Base-by-base conservation (phyloP, 306 rosid species). In the Dryas drummondii region DNA sequence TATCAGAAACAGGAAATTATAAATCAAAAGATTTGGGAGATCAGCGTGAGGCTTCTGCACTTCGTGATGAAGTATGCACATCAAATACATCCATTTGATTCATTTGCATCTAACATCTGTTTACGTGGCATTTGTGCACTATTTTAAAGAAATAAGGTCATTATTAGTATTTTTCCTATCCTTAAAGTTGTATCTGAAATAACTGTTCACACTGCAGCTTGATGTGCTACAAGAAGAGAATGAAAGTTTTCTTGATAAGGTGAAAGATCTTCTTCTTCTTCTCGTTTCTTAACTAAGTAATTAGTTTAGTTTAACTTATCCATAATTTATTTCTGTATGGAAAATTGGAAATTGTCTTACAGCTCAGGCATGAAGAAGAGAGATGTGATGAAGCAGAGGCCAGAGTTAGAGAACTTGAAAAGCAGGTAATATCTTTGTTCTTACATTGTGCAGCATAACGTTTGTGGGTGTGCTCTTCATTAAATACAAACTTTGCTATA, bases 141-240 rank as follows among this genome's bases (percentile, higher is more conserved):
- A 32, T 62, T 42, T 74, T 67, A 9, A 19, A 32, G 52, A 68
- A n/a, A 9, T 47, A 40, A 19, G 49, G n/a, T 16, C 51, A 51
- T 67, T n/a, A 16, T 46, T 59, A n/a, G 37, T 32, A 32, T 32
- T 32, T 49, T 79, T 59, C 5, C 53, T 54, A 62, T 61, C 15
- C 46, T 75, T 68, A 19, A 45, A 57, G 52, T 46, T 66, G 49
- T 73, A 11, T 37, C 74, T 19, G 68, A 64, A 68, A 76, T 17
- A 32, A 64, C 71, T 66, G 10, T 75, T 76, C 46, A 62, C n/a
- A 53, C 17, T 88, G 86, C 91, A 94, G 97, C 90, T 91, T 66
- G 97, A 94, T 68, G 84, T 94, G 86, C 80, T 87, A 68, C 93
- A 90, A 84, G 98, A 94, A 84, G 97, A 94, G 84, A 90, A 94